Conservation (phyloP, 139 green algal genomes). For the Chlorella sp. region DNA sequence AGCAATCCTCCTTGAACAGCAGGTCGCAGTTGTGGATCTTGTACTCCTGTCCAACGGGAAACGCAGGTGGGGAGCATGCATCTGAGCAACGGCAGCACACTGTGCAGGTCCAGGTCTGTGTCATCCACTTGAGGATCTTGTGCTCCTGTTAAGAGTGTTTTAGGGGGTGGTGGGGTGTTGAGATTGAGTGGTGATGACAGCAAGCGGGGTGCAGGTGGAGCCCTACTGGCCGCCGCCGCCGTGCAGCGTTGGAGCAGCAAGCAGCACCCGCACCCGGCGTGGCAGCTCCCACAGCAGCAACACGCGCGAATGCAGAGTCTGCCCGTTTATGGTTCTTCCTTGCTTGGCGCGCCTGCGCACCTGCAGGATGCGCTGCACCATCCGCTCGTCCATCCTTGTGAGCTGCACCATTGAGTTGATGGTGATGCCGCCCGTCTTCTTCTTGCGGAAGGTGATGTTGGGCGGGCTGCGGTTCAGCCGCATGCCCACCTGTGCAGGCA, state of each 20-base stretch:
- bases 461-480: slow-evolving; percentile 90
- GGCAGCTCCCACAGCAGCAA: not conserved
- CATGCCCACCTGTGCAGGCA: slow-evolving; percentile 53
- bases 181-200: not conserved
- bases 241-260: too few relatives aligned
- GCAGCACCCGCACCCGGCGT: too few relatives aligned
- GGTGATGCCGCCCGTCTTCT: slow-evolving; percentile 95
- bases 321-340: too few relatives aligned
- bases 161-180: too few relatives aligned
- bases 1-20: slow-evolving; percentile 91
- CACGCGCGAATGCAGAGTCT: too few relatives aligned
- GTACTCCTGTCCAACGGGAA: slow-evolving; percentile 72
- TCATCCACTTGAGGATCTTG: too few relatives aligned
- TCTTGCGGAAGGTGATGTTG: slow-evolving; percentile 94
- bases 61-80: not conserved
- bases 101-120: too few relatives aligned
- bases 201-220: not conserved
- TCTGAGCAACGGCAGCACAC: too few relatives aligned
- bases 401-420: slow-evolving; percentile 88
- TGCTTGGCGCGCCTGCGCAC: too few relatives aligned
- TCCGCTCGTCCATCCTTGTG: slow-evolving; percentile 93
- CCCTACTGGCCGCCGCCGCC: too few relatives aligned
- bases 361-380: slow-evolving; percentile 89
- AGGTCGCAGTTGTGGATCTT: slow-evolving; percentile 94
- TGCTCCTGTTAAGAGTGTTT: too few relatives aligned